Evolutionary conservation across 129 eudicot species (phyloP), one percentile per base, ranked within the genome.

Genomic region (Flaveria sonorensis): DNA sequence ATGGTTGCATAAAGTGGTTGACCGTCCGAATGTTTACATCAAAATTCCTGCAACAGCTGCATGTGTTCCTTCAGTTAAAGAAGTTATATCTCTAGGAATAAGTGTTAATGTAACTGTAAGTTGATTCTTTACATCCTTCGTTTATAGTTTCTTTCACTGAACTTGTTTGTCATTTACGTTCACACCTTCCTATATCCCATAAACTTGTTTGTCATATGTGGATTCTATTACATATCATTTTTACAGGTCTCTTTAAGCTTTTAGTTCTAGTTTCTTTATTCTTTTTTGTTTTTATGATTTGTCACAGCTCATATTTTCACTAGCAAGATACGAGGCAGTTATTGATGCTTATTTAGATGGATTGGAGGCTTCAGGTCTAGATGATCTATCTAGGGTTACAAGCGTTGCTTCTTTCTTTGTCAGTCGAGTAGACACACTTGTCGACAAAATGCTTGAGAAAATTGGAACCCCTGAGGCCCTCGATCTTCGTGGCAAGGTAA

Each of bases 351-450:
- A 94, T 88, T 79, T 94, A 79, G 99, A 89, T 71, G 99, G 99
- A 21, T 87, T 94, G 19, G 99, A 94, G 87, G 93, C 96, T 32
- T 94, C 97, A 2, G 99, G 99, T 39, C 86, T 94, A n/a, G 80
- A 83, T 71, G 97, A 94, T 77, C 90, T 94, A 73, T 94, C 99
- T 42, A 88, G 86, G 77, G 94, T 94, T 74, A 94, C 99, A 10
- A 94, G 99, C 82, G 99, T 94, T 55, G 99, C 99, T 75, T 94
- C 99, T 60, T 94, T 94, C 93, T 94, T 94, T 83, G 99, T 94
- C 71, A 94, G 99, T 81, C 92, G 99, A 47, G 99, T 94, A 7
- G 99, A 94, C 83, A 42, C 97, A 50, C 92, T 94, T 59, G 96
- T 91, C 10, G 99, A 94, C 86, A 94, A 94, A 74, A 76, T 94